phyloP scores from a whole-genome alignment of 331 rosid species.

The Malus hybrid region DNA sequence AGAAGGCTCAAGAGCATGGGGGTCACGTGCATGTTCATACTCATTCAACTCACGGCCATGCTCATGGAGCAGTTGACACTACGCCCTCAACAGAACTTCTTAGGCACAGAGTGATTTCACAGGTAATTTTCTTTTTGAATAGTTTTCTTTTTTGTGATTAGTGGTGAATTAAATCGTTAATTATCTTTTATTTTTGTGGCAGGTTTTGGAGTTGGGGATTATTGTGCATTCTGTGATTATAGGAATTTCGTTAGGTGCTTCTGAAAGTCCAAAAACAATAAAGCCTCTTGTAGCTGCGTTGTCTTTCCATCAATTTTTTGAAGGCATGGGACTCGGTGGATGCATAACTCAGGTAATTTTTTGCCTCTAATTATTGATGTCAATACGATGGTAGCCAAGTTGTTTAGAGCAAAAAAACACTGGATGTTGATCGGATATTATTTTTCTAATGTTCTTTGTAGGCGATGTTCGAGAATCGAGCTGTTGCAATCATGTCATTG shows the following conservation, averaged over 20 bases:
- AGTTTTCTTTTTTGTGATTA: background rate
- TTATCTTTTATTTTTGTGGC: background rate
- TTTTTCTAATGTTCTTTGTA: background rate
- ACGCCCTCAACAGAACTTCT: slow-evolving; percentile 26
- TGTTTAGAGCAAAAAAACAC: background rate
- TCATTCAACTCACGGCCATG: slow-evolving; percentile 52
- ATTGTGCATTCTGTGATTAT: slow-evolving; percentile 63
- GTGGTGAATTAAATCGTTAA: background rate
- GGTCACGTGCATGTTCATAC: slow-evolving; percentile 39
- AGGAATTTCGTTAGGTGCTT: slow-evolving; percentile 67
- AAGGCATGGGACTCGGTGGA: slow-evolving; percentile 77
- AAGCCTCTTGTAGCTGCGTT: slow-evolving; percentile 46
- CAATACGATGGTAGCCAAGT: background rate
- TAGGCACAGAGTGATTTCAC: slow-evolving; percentile 48
- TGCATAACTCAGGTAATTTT: slow-evolving; percentile 53
- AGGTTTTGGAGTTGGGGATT: slow-evolving; percentile 70
- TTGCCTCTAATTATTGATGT: no score
- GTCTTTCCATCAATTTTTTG: slow-evolving; percentile 68
- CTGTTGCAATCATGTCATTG: slow-evolving; percentile 25
- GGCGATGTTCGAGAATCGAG: slow-evolving; percentile 39
- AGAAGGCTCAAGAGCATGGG: slow-evolving; percentile 15
- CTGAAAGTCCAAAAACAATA: slow-evolving; percentile 33
- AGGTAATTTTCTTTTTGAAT: slow-evolving; percentile 19
- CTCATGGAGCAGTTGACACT: slow-evolving; percentile 21
- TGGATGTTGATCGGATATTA: background rate